Evolutionary conservation across 257 asterid genomes (phyloP), one percentile per base, ranked within the genome.

Genomic region (Ocimum tenuiflorum): DNA sequence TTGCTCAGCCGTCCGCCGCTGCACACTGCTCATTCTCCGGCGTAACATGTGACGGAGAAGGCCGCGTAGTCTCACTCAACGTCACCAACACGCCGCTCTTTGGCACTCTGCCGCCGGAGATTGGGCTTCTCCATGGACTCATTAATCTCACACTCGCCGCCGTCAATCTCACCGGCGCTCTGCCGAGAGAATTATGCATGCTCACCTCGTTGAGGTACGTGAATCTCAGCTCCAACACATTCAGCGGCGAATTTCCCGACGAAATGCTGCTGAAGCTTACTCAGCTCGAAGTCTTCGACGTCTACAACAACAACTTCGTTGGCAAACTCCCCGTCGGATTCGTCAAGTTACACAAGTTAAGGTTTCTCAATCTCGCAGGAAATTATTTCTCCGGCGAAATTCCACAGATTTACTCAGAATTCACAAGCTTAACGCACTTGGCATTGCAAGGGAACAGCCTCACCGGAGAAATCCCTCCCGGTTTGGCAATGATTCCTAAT

Each of bases 11-110:
- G 3, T 63, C 80, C 2, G 58, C 64, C 3, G 49, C 79, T 17
- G 57, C 63, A 0, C 88, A 89, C 71, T 89, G 95, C 73, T 67
- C 76, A 3, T 89, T 87, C 47, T 82, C 85, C 46, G 96, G 96
- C 36, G 72, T 89, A 15, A 73, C 73, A 3, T 89, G 95, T 67
- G 82, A 82, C 35, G 65, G 63, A 1, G 67, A 61, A 29, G 59
- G 41, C 14, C 85, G 80, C 13, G 89, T 87, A 17, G 52, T 68
- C 12, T 80, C 94, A 0, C 72, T 89, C 14, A 23, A 64, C 43
- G 49, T 90, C 55, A 52, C 81, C 46, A 36, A 65, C 64, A 38
- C 73, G 1, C 81, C 74, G 1, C 77, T 87, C 4, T 73, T 63
- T 38, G 95, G 95, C 24, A 54, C 79, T 0, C 65, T 90, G n/a